Conservation (phyloP, 2,329 filamentous ascomycete species). For the Aureobasidium vineae region DNA sequence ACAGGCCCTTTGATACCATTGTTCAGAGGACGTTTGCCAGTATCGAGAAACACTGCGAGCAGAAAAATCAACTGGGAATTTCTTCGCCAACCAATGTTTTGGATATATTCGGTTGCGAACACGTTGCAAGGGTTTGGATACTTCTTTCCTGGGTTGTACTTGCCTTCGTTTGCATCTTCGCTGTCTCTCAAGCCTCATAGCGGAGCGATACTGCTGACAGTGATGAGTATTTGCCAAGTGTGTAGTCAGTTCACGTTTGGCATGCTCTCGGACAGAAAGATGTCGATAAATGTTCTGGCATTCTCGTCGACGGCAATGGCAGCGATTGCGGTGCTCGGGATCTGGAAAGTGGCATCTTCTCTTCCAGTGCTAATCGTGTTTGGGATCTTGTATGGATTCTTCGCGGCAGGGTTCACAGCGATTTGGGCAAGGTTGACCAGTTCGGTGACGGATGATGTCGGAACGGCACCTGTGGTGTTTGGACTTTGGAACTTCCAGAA, state of each 20-base stretch:
- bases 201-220: conserved; percentile 39
- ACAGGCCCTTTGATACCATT: conserved; percentile 39
- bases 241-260: conserved; percentile 42
- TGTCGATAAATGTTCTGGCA: conserved; percentile 36
- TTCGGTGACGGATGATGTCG: conserved; percentile 30
- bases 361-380: conserved; percentile 45
- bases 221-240: conserved; percentile 41
- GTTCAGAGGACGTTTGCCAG: conserved; percentile 39
- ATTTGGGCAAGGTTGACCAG: conserved; percentile 34
- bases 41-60: conserved; percentile 18
- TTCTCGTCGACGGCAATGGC: background rate
- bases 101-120: conserved; percentile 39
- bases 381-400: conserved; percentile 46
- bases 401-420: conserved; percentile 45
- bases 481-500: conserved; percentile 34
- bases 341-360: background rate
- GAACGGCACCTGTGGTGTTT: conserved; percentile 31
- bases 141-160: conserved; percentile 44
- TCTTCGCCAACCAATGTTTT: conserved; percentile 36
- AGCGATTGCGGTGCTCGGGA: background rate
- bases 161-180: conserved; percentile 39
- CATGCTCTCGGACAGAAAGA: conserved; percentile 41
- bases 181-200: conserved; percentile 34
- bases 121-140: conserved; percentile 42
- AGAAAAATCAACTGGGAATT: conserved; percentile 29